Conservation (phyloP, 495 filamentous ascomycete species). For the Neurospora sp. region DNA sequence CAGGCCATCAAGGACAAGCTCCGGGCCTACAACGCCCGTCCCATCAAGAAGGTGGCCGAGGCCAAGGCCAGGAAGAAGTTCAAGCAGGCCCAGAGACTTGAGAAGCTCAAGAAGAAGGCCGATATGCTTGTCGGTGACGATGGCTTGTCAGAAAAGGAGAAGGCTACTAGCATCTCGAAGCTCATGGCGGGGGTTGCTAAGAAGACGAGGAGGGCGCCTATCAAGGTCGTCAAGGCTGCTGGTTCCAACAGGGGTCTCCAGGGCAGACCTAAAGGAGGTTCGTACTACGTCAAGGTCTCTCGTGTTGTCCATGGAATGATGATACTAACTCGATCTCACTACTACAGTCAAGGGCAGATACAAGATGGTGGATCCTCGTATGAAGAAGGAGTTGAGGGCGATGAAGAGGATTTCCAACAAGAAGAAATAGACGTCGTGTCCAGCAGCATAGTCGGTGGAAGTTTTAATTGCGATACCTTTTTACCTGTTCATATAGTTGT, state of each 20-base stretch:
- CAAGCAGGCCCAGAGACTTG: slow-evolving; percentile 78
- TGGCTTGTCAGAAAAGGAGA: slow-evolving; percentile 87
- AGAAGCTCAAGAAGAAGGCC: slow-evolving; percentile 93
- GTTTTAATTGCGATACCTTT: neutral
- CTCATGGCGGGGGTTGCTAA: slow-evolving; percentile 71
- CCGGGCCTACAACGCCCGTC: slow-evolving; percentile 87
- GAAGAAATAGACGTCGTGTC: slow-evolving; percentile 18
- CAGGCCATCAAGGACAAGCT: slow-evolving; percentile 91
- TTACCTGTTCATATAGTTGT: neutral
- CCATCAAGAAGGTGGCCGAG: slow-evolving; percentile 98
- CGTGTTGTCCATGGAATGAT: neutral
- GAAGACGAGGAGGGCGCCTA: slow-evolving; percentile 74
- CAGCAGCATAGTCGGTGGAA: neutral
- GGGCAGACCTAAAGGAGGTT: slow-evolving; percentile 30
- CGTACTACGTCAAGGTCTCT: neutral
- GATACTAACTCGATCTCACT: neutral
- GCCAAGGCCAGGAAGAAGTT: slow-evolving; percentile 94
- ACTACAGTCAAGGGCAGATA: slow-evolving; percentile 79
- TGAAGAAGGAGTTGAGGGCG: slow-evolving; percentile 97
- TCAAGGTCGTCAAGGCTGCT: slow-evolving; percentile 83
- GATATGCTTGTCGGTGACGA: slow-evolving; percentile 79
- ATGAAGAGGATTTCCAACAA: slow-evolving; percentile 61
- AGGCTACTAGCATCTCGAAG: slow-evolving; percentile 72
- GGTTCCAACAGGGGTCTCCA: slow-evolving; percentile 74
- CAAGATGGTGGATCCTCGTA: slow-evolving; percentile 93